phyloP scores from a whole-genome alignment of 306 rosid species.

The Aeschynomene evenia region DNA sequence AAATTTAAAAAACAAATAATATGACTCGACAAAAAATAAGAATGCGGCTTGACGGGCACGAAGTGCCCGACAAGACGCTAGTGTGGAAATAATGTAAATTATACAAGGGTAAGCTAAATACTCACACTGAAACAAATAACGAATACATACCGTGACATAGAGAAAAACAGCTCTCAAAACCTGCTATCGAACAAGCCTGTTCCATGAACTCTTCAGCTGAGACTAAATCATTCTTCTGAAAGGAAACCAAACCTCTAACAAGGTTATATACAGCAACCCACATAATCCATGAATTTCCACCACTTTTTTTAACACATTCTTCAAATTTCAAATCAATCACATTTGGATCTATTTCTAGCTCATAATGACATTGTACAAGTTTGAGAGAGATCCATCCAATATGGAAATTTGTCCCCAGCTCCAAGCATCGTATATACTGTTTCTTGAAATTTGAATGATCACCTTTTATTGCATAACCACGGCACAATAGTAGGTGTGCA shows the following conservation, averaged over 20 bases:
- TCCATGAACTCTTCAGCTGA: constrained; percentile 70
- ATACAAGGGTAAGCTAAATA: neutral
- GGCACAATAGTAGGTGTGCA: constrained; percentile 76
- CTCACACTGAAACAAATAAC: constrained; percentile 11
- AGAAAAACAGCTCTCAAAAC: constrained; percentile 65
- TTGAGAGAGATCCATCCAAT: constrained; percentile 92
- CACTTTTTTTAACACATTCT: constrained; percentile 40
- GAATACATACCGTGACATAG: constrained; percentile 75
- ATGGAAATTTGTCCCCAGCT: constrained; percentile 63
- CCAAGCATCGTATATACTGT: constrained; percentile 67
- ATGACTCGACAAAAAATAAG: no score
- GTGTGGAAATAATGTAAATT: no score
- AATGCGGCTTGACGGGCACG: no score
- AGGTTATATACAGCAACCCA: constrained; percentile 64
- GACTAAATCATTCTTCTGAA: constrained; percentile 56
- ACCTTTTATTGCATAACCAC: constrained; percentile 61
- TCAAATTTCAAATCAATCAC: constrained; percentile 49
- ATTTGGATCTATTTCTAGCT: constrained; percentile 45
- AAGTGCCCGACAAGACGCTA: no score
- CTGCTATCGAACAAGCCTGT: constrained; percentile 66
- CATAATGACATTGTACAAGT: constrained; percentile 54
- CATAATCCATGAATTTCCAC: constrained; percentile 43
- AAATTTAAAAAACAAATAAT: no score
- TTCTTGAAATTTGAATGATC: constrained; percentile 53
- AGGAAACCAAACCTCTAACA: constrained; percentile 57